Evolutionary conservation across 116 monocot genomes (phyloP).

Genomic region (Zostera marina): DNA sequence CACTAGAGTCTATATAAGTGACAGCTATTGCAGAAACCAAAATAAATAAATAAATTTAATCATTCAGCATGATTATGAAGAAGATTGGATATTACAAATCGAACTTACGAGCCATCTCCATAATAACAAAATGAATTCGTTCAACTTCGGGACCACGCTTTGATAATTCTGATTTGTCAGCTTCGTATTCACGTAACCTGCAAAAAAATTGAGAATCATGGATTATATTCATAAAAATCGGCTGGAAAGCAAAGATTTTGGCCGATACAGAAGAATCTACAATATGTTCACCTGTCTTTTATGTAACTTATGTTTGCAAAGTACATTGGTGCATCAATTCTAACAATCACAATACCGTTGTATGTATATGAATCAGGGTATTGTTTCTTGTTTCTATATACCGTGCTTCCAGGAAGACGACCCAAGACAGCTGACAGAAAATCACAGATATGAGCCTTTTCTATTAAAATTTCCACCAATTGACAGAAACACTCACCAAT

Average conservation of each 20-base stretch:
- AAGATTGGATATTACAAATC: no score
- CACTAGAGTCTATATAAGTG: conserved; percentile 88
- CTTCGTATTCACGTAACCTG: conserved; percentile 85
- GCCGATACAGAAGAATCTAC: neutral
- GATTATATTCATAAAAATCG: neutral
- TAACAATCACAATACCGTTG: conserved; percentile 80
- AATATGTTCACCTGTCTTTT: conserved; percentile 59
- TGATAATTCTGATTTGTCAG: conserved; percentile 24
- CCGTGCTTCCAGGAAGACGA: conserved; percentile 89
- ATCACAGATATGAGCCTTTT: neutral
- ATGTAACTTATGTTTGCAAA: conserved; percentile 96
- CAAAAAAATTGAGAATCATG: neutral
- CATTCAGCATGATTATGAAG: no score
- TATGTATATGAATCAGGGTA: conserved; percentile 95
- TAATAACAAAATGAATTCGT: conserved; percentile 73
- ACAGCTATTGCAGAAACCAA: conserved; percentile 41
- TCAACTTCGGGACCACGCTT: conserved; percentile 60
- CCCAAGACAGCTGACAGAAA: conserved; percentile 74
- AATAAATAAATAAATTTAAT: no score
- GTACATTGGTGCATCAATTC: conserved; percentile 91
- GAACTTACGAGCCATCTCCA: conserved; percentile 92
- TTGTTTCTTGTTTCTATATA: conserved; percentile 75
- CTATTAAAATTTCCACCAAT: neutral
- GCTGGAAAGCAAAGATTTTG: neutral
- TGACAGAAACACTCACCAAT: conserved; percentile 39